Evolutionary conservation across 139 green algal species (phyloP).

Genomic region (Chlorella sp.): DNA sequence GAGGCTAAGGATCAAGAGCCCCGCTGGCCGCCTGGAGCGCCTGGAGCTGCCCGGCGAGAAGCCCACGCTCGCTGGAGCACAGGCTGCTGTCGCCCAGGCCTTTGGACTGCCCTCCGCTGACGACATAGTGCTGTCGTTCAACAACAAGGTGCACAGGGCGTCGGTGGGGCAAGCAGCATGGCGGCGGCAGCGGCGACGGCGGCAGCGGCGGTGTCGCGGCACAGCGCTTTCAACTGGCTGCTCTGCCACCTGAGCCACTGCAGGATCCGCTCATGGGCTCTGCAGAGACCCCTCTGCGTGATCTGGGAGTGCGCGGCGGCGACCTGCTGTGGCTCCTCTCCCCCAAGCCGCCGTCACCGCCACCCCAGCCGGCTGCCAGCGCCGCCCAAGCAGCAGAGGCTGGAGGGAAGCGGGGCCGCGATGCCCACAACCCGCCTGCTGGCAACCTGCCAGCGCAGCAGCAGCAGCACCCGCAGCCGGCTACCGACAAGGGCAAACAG

Average conservation of each 20-base stretch:
- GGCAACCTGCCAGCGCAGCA: not conserved
- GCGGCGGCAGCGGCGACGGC: not conserved
- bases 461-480: not conserved
- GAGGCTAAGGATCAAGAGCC: not conserved
- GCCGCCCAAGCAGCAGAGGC: not conserved
- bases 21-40: not conserved
- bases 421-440: too few relatives aligned
- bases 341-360: not conserved
- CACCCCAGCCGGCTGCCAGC: not conserved
- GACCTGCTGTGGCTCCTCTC: conserved; percentile 54
- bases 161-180: not conserved
- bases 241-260: too few relatives aligned
- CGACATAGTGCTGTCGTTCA: not conserved
- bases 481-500: not conserved
- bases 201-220: not conserved
- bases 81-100: too few relatives aligned
- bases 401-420: not conserved
- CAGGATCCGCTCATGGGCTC: conserved; percentile 5
- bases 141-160: conserved; percentile 8
- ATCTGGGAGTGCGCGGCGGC: conserved; percentile 41
- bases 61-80: not conserved
- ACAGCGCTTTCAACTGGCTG: too few relatives aligned
- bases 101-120: not conserved
- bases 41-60: not conserved
- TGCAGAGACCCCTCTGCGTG: conserved; percentile 4